Evolutionary conservation across 1,284 basidiomycete genomes (phyloP), one percentile per base, ranked within the genome.

Genomic region (Porogramme epimiltina): DNA sequence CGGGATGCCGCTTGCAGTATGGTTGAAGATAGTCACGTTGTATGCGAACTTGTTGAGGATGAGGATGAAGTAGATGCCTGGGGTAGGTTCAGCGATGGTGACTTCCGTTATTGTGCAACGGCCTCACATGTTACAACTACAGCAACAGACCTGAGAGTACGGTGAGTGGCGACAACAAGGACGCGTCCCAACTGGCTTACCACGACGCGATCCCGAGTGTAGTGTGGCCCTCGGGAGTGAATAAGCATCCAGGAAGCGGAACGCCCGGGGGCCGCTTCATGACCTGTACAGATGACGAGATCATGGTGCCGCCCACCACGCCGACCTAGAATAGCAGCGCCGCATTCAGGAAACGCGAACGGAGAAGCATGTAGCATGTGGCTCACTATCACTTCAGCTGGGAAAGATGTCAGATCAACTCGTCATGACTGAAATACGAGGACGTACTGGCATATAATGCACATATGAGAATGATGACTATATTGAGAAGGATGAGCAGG

Each of bases 21-120:
- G 8, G n/a, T 42, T 44, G 13, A 34, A 38, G 33, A 55, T 33
- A 9, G 52, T 42, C 18, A 55, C 15, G 23, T 43, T 55, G 19
- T 49, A 34, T 19, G 46, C 40, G 37, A 55, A 59, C 36, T 54
- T 54, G 44, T 47, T 49, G 36, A 58, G 15, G 24, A 58, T 50
- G 9, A 58, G 52, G 4, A 58, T 18, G 47, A 54, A 57, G 34
- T 57, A 57, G 5, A 48, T 41, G 26, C 46, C 51, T 54, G 38
- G 16, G 3, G 3, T n/a, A 31, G 2, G 10, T 19, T 24, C 18
- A 38, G 19, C 34, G 20, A 33, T 15, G 11, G 15, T 18, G 5
- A 20, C n/a, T 9, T 25, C 37, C 10, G 11, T 4, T 20, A 15
- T 22, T 4, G 18, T 6, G 10, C 31, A 8, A 19, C 18, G 13